A percentile compares a stretch with the other conserved stretches of the same genome.
Evolutionary conservation across 192 early-diverging fungal genomes (phyloP).

Genomic region (Coemansia aciculifera): DNA sequence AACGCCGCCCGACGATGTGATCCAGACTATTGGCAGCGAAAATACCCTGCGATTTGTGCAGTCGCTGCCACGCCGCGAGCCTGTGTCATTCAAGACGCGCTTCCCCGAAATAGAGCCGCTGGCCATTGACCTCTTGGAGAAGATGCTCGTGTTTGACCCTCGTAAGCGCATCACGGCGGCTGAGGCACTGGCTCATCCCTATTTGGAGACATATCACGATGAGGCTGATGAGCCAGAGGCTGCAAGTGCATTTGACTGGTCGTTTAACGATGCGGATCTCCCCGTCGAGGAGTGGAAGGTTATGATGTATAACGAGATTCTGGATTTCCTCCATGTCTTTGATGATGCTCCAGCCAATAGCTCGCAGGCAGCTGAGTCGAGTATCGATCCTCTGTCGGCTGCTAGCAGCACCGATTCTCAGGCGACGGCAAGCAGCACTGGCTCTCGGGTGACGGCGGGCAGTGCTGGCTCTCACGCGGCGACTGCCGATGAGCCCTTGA

Average conservation of each 20-base stretch:
- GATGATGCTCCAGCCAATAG: conserved; percentile 23
- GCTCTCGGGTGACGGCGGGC: neutral
- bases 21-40: conserved; percentile 89
- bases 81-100: conserved; percentile 76
- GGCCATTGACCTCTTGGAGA: conserved; percentile 85
- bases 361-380: neutral
- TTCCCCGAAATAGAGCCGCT: conserved; percentile 79
- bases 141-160: conserved; percentile 93
- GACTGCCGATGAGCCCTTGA: neutral
- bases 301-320: conserved; percentile 86
- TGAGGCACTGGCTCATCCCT: conserved; percentile 86
- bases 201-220: conserved; percentile 89
- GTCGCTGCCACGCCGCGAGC: conserved; percentile 77
- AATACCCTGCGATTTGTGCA: conserved; percentile 91
- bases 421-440: neutral
- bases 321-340: conserved; percentile 68
- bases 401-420: neutral
- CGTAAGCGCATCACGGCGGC: conserved; percentile 84
- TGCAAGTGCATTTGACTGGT: conserved; percentile 87
- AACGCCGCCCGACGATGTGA: conserved; percentile 88
- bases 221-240: conserved; percentile 84
- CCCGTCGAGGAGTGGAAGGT: conserved; percentile 86
- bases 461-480: neutral
- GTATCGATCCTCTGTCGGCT: neutral
- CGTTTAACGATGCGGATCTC: conserved; percentile 89